These are phyloP conservation scores for Gypsophila paniculata DNA, from an alignment of 179 eudicot species.

Conservation along the genomic window DNA sequence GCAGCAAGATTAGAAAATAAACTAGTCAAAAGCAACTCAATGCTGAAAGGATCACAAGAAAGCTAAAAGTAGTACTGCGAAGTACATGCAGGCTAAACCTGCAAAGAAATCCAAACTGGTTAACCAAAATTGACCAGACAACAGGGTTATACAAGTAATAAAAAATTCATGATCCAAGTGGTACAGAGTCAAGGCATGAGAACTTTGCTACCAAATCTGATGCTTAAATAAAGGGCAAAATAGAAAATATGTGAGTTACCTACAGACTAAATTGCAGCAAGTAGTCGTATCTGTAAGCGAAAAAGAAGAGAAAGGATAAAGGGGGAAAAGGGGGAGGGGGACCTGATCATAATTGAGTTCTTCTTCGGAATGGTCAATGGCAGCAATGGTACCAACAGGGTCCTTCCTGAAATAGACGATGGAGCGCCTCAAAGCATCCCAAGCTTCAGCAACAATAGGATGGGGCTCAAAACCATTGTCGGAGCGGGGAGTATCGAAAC, in stretches of 20 bases:
- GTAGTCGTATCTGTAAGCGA: no score
- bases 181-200: no score
- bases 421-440: conserved; percentile 76
- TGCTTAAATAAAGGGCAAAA: no score
- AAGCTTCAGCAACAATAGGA: conserved; percentile 66
- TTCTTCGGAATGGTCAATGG: conserved; percentile 58
- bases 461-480: conserved; percentile 54
- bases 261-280: no score
- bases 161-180: no score
- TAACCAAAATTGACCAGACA: neutral
- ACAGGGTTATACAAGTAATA: no score
- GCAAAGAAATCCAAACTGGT: neutral
- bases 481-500: conserved; percentile 56
- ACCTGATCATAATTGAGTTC: conserved; percentile 88
- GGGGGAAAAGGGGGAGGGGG: neutral
- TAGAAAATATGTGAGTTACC: no score
- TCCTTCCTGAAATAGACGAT: conserved; percentile 59
- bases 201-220: no score
- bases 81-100: neutral
- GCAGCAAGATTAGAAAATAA: neutral
- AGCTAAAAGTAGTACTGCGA: neutral
- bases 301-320: neutral
- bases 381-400: conserved; percentile 83
- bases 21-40: no score
- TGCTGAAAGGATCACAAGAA: neutral